A percentile compares a stretch with the other conserved stretches of the same genome.
Conservation (phyloP, 805 yeast genomes). For the Yamadazyma phyllophila region DNA sequence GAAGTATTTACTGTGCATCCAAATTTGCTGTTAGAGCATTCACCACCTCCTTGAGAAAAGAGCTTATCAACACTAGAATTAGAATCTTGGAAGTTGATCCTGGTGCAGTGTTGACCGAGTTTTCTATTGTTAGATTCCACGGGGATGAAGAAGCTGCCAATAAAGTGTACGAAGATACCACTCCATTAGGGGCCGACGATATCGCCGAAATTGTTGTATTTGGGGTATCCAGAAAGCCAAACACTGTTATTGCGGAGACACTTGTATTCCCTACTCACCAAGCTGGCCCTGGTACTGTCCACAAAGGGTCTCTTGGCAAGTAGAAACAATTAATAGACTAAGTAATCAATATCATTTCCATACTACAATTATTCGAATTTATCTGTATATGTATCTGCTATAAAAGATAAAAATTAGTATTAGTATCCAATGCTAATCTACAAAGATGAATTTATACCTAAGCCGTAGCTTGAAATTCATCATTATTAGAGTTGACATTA, state of each 20-base stretch:
- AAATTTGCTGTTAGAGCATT: constrained; percentile 38
- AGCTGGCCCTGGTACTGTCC: constrained; percentile 29
- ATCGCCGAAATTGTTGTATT: constrained; percentile 40
- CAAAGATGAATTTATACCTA: constrained; percentile 12
- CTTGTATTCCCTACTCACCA: constrained; percentile 39
- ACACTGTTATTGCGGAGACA: constrained; percentile 39
- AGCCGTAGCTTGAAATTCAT: constrained; percentile 39
- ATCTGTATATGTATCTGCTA: constrained; percentile 1
- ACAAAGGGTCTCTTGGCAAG: constrained; percentile 17
- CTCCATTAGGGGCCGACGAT: constrained; percentile 35
- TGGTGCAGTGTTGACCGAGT: constrained; percentile 42
- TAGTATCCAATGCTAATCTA: constrained; percentile 6
- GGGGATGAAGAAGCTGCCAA: constrained; percentile 33
- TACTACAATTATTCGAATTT: not conserved
- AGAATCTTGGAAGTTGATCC: constrained; percentile 41
- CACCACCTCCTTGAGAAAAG: constrained; percentile 34
- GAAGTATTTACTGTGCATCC: constrained; percentile 37
- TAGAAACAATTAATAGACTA: not conserved
- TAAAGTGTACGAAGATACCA: constrained; percentile 33
- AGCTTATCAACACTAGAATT: constrained; percentile 32
- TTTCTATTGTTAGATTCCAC: constrained; percentile 32
- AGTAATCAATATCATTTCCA: not conserved
- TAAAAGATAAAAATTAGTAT: constrained; percentile 1
- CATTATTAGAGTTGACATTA: constrained; percentile 42
- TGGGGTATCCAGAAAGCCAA: constrained; percentile 31